Base-by-base conservation (phyloP, 2,329 filamentous ascomycete genomes). In the Sporothrix brunneoviolacea region DNA sequence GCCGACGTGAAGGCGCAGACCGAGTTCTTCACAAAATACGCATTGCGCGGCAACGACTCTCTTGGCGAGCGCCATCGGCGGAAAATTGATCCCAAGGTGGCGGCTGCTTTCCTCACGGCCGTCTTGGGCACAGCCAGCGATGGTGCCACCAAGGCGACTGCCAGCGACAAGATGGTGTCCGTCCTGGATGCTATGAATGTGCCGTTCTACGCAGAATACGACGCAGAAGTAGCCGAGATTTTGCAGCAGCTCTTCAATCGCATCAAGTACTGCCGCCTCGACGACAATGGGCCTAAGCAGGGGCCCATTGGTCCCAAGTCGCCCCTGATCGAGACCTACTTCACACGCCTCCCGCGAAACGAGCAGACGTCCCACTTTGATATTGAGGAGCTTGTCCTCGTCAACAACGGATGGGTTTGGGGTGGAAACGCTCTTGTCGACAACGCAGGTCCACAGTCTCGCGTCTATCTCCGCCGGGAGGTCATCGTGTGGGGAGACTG, bases 341-440 rank as follows among this genome's bases (percentile, higher is more conserved):
- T 98, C 68, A 97, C 93, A 0, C 82, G 91, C 24, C 74, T 98
- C 36, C 88, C 91, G 1, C 65, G 78, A 27, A 95, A 95, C 60
- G 80, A 86, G 10, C 80, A 76, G 10, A 95, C 93, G 0, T 76
- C 82, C 54, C 83, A 35, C 5, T 85, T 94, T 61, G 83, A 83
- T 51, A 76, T 83, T 2, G 84, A 84, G 51, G 84, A 90, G 38
- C 75, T 95, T 40, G 88, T 88, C 3, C 71, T 98, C 46, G 91
- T 84, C 36, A 97, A 97, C 69, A 98, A 98, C 63, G 93, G 93
- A 38, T 98, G 93, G 93, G 91, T 98, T 8, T 98, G 93, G 93
- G 91, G 88, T 52, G 91, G 91, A 6, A 94, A 97, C 68, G 91
- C 93, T 2, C 79, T 97, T 68, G 78, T 88, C 38, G 93, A 98